Evolutionary conservation across 176 grass and related monocot species (phyloP), one percentile per base, ranked within the genome.

Genomic region (Aegilops speltoides): DNA sequence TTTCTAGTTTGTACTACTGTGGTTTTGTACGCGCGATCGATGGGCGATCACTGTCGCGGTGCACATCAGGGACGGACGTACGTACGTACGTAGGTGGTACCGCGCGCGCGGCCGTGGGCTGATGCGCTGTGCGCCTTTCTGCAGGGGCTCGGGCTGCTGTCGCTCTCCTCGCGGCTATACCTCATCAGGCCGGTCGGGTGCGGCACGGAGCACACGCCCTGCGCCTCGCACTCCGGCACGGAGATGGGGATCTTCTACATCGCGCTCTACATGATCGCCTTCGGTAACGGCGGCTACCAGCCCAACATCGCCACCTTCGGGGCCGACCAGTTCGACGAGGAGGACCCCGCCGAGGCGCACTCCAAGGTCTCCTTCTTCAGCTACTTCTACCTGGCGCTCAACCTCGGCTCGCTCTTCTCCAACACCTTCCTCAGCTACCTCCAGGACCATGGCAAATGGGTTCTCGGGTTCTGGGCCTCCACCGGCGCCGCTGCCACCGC

Each of bases 381-480:
- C 94, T 98, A 92, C 92, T 98, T 98, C 88, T 98, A 98, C 90
- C 76, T 98, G 59, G 93, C 91, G 26, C 96, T 98, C 86, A 98
- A 98, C 88, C 77, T 98, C 28, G 96, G 96, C 15, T 98, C 96
- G 1, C 96, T 98, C 77, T 95, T 98, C 88, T 98, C 96, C 76
- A 95, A 98, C 90, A 98, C 93, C 64, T 89, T 98, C 86, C 79
- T 98, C 38, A 90, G 93, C 86, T 98, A 94, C 86, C 57, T 95
- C 62, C 90, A 98, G 90, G 90, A 98, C 73, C 43, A 85, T 17
- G 96, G 96, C 76, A 12, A 40, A 7, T 98, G 96, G 96, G 84
- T 84, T 1, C 54, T 95, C 4, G 96, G 96, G 0, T 98, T 98
- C 64, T 98, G 96, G 96, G 84, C 40, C 14, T 98, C 96, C 26